Evolutionary conservation across 2,329 filamentous ascomycete species (phyloP), one percentile per base, ranked within the genome.

Genomic region (Endoconidiophora laricicola): DNA sequence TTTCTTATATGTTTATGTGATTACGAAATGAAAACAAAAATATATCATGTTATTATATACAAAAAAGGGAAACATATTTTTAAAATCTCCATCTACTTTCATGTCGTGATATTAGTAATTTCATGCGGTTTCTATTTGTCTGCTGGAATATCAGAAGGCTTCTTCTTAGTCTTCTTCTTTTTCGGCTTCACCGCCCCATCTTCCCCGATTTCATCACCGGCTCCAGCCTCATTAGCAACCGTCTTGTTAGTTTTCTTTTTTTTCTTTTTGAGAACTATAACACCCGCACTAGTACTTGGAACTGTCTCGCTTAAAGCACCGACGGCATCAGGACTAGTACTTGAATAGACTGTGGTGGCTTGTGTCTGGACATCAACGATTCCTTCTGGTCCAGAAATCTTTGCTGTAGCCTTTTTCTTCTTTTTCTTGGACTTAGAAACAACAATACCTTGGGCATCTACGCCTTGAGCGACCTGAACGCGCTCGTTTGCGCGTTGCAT

Each of bases 401-500:
- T 33, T 7, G 26, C 26, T 5, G 26, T 33, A 33, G 3, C 26
- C 6, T 52, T 52, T 18, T 37, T 47, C 58, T 69, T 70, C 63
- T 72, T 74, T 67, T 77, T 81, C 65, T 76, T 81, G 65, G 80
- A 83, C 60, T 76, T 80, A 62, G 71, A 74, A 3, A 86, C 75
- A 2, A 82, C 71, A 0, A 73, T 76, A 1, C 78, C 79, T 58
- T 83, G 81, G 2, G 67, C 70, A 44, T 77, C 71, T 24, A 81
- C 76, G n/a, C 79, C 80, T 58, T 79, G 75, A 20, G 79, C 79
- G 18, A 81, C 75, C 57, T 83, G 74, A 37, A 88, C 79, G 50
- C 82, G 69, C 65, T 88, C 84, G 58, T 81, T 84, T 37, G 79
- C 81, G 51, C 83, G 69, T 65, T 88, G 84, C 87, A 96, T 94